A percentile compares a stretch with the other conserved stretches of the same genome.
phyloP scores from a whole-genome alignment of 108 stramenopile species.

The Schizochytrium sp. region DNA sequence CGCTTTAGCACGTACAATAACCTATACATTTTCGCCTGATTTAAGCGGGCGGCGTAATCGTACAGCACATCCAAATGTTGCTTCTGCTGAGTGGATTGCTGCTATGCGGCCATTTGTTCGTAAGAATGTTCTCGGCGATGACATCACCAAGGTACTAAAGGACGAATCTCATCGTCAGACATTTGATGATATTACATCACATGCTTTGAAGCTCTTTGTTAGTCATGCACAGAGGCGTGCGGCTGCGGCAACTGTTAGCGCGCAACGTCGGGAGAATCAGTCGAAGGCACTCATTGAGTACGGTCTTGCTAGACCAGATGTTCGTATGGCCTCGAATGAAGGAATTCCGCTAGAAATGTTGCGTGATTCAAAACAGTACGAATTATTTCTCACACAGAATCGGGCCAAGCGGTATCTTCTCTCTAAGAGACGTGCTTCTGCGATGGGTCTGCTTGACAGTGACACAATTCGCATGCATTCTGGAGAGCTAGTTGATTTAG shows the following conservation, averaged over 20 bases:
- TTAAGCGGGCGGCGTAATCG: neutral
- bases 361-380: slow-evolving; percentile 16
- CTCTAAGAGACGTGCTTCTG: slow-evolving; percentile 8
- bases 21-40: slow-evolving; percentile 38
- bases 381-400: neutral
- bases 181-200: neutral
- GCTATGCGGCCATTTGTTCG: slow-evolving; percentile 33
- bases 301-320: neutral
- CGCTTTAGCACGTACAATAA: neutral
- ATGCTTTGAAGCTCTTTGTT: neutral
- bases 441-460: neutral
- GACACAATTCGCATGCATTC: slow-evolving; percentile 34
- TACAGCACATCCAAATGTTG: neutral
- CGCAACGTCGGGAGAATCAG: neutral
- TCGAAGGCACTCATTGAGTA: neutral
- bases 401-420: neutral
- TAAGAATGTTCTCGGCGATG: neutral
- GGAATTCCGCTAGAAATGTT: slow-evolving; percentile 5
- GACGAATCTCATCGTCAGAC: neutral
- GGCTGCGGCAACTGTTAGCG: neutral
- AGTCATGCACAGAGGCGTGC: neutral
- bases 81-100: slow-evolving; percentile 30
- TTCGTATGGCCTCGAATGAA: neutral
- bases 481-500: slow-evolving; percentile 30
- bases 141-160: neutral